phyloP scores from a whole-genome alignment of 2,329 filamentous ascomycete genomes.

The Neonectria ditissima region DNA sequence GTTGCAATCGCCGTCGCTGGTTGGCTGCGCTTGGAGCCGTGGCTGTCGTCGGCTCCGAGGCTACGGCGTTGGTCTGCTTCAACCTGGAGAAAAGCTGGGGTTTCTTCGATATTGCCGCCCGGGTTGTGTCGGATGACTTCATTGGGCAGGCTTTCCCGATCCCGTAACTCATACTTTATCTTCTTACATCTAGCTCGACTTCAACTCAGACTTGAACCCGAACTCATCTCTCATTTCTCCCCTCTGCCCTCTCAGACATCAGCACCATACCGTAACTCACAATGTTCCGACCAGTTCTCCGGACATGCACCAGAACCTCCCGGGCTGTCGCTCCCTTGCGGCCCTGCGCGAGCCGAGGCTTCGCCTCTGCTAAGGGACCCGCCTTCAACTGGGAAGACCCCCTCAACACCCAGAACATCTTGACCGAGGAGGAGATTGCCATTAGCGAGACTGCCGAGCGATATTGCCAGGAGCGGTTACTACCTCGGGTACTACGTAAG shows the following conservation, averaged over 20 bases:
- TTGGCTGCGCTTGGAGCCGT: slow-evolving; percentile 16
- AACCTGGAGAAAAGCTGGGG: slow-evolving; percentile 42
- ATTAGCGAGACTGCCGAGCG: slow-evolving; percentile 91
- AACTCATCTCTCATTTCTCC: slow-evolving; percentile 5
- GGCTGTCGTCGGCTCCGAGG: slow-evolving; percentile 38
- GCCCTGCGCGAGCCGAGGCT: slow-evolving; percentile 48
- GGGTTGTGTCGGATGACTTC: slow-evolving; percentile 49
- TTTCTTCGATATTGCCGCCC: slow-evolving; percentile 36
- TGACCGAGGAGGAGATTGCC: slow-evolving; percentile 91
- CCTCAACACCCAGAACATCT: slow-evolving; percentile 76
- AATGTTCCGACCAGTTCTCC: slow-evolving; percentile 50
- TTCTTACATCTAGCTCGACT: slow-evolving; percentile 28
- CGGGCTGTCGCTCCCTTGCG: slow-evolving; percentile 41
- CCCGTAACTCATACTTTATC: slow-evolving; percentile 34
- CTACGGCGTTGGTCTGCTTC: slow-evolving; percentile 16
- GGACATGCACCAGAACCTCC: slow-evolving; percentile 44
- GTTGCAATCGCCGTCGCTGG: slow-evolving; percentile 1
- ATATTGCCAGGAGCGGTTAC: slow-evolving; percentile 91
- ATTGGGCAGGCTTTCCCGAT: slow-evolving; percentile 40
- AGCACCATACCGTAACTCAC: slow-evolving; percentile 12
- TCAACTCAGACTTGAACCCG: slow-evolving; percentile 4
- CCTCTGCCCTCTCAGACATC: slow-evolving; percentile 1
- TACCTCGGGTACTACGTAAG: slow-evolving; percentile 86
- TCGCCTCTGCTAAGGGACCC: slow-evolving; percentile 51
- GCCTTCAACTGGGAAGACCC: slow-evolving; percentile 94